Evolutionary conservation across 208 protist genomes (phyloP).

Genomic region (Acanthamoeba healyi): DNA sequence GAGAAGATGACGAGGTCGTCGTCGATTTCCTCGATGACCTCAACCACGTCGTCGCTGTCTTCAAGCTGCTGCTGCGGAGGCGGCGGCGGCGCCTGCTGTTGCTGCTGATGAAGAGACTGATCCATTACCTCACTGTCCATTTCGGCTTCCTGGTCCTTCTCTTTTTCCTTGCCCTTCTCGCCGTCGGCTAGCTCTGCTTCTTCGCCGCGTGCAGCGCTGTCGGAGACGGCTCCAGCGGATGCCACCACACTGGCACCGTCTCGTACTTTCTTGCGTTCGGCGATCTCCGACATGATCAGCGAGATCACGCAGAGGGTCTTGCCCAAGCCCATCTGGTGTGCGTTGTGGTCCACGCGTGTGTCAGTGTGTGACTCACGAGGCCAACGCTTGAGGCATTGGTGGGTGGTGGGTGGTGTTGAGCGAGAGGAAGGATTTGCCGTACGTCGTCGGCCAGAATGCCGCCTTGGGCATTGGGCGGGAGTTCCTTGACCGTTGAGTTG

Average conservation of each 20-base stretch:
- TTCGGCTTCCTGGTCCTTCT: not conserved
- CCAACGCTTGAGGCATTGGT: too few relatives aligned
- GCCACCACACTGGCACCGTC: too few relatives aligned
- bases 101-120: not conserved
- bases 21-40: constrained; percentile 20
- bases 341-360: too few relatives aligned
- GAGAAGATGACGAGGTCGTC: constrained; percentile 37
- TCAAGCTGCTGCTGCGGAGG: not conserved
- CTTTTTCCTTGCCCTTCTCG: too few relatives aligned
- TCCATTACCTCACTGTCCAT: too few relatives aligned
- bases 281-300: constrained; percentile 5
- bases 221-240: too few relatives aligned
- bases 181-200: too few relatives aligned
- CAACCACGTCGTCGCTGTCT: not conserved
- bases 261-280: not conserved
- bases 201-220: too few relatives aligned
- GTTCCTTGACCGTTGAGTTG: constrained; percentile 9
- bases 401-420: too few relatives aligned
- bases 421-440: not conserved
- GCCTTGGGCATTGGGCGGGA: constrained; percentile 23
- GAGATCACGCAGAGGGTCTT: constrained; percentile 69
- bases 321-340: constrained; percentile 63
- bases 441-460: constrained; percentile 63
- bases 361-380: too few relatives aligned
- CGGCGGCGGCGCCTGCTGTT: not conserved